Evolutionary conservation across 2,329 filamentous ascomycete species (phyloP), one percentile per base, ranked within the genome.

Genomic region (Botrytis elliptica): DNA sequence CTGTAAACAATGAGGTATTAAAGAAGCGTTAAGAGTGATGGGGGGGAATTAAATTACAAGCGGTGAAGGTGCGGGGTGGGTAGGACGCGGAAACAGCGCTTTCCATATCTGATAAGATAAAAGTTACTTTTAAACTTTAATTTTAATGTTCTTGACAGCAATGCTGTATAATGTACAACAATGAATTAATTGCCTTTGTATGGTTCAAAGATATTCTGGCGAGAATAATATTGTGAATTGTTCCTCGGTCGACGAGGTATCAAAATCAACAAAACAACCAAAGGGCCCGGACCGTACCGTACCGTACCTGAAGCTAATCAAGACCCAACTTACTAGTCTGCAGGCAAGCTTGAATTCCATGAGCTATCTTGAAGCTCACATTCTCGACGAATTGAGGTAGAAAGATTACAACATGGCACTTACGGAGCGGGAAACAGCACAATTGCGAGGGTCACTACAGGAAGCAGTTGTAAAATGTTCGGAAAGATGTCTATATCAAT

Each of bases 401-500:
- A 36, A 18, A 33, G 14, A 72, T 60, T n/a, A 60, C 49, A 72
- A 18, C 0, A 80, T 80, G 78, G 71, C 74, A 44, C 84, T 91
- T 75, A 88, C 85, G 74, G 83, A 86, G 71, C 84, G 86, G 75
- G 88, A 90, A 75, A 85, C 86, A 63, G 83, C 85, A 69, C 91
- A 80, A 65, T 74, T 82, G 57, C 76, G 92, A 80, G 88, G 87
- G 55, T 89, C 93, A 49, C 87, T 98, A 62, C 93, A 97, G 82
- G 92, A 94, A 79, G 94, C 95, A 44, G 91, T 96, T 4, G 87
- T 96, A 38, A 94, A 94, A 81, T 98, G 95, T 84, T 97, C 94
- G 1, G 96, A 99, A 82, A 88, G 96, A 82, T 97, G 96, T 82
- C 88, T 99, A 20, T 98, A 98, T 81, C 95, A 98, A 80, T 96